Evolutionary conservation across 169 alveolate genomes (phyloP), one percentile per base, ranked within the genome.

Genomic region (Miamiensis avidus): DNA sequence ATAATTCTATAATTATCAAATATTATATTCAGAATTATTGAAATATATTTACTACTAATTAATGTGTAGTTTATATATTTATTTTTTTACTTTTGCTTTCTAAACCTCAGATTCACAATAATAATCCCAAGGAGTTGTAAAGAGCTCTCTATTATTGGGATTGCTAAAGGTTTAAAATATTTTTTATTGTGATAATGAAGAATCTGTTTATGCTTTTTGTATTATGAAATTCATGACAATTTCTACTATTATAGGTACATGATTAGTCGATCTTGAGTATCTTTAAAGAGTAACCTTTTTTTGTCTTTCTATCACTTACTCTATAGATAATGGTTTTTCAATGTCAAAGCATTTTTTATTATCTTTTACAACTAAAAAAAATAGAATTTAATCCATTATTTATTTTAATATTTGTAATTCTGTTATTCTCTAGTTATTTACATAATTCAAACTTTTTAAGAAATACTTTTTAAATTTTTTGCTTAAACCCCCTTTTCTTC

Each of bases 391-490:
- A n/a, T n/a, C n/a, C n/a, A n/a, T n/a, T n/a, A n/a, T n/a, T n/a
- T n/a, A n/a, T n/a, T 31, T 0, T 15, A 49, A 34, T 34, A n/a
- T 49, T 26, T 49, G 0, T 0, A 1, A 28, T 29, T 0, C 0
- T 0, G 4, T 29, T 28, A 34, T 27, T 0, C 25, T 0, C 49
- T 29, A 49, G 64, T 34, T 65, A 16, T 0, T 27, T 86, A 86
- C 90, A 86, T 81, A 29, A 29, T 76, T 86, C 86, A 33, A 86
- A 86, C 20, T 82, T 65, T 75, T 81, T 79, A 11, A 86, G 65
- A 6, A 86, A 81, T 25, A 15, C 74, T 28, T 29, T 64, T 29
- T 86, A 65, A 27, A 49, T 74, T 29, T 72, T 28, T 81, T 86
- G 79, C 1, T 74, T 25, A 86, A 65, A 0, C 87, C 78, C 26